phyloP scores from a whole-genome alignment of 495 filamentous ascomycete species.

The Trichoderma parareesei region DNA sequence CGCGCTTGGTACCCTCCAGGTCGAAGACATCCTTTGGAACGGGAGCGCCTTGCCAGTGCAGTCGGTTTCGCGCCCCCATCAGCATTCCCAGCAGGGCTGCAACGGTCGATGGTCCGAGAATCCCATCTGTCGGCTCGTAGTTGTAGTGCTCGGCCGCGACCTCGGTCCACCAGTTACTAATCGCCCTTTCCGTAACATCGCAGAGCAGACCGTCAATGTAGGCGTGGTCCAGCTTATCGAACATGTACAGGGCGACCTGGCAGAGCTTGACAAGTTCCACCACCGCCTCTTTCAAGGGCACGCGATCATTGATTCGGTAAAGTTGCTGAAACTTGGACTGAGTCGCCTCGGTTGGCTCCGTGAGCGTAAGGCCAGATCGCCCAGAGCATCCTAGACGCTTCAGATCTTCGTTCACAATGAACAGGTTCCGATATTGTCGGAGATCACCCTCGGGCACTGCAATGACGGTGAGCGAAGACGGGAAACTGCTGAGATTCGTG shows the following conservation, averaged over 20 bases:
- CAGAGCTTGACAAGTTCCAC: slow-evolving; percentile 88
- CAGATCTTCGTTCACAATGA: slow-evolving; percentile 91
- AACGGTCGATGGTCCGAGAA: slow-evolving; percentile 86
- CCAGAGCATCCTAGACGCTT: slow-evolving; percentile 91
- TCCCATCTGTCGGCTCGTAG: slow-evolving; percentile 83
- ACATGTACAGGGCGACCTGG: slow-evolving; percentile 80
- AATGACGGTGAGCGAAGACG: slow-evolving; percentile 82
- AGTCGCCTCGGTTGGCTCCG: slow-evolving; percentile 66
- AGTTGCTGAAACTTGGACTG: slow-evolving; percentile 87
- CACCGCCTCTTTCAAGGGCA: slow-evolving; percentile 67
- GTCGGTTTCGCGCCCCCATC: slow-evolving; percentile 79
- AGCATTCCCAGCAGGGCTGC: slow-evolving; percentile 80
- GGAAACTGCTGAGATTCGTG: slow-evolving; percentile 85
- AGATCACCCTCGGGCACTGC: slow-evolving; percentile 81
- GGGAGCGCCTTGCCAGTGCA: slow-evolving; percentile 70
- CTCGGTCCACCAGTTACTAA: slow-evolving; percentile 95
- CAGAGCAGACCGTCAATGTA: slow-evolving; percentile 92
- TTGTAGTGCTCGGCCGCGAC: slow-evolving; percentile 86
- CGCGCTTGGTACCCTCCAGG: slow-evolving; percentile 67
- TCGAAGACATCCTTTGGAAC: slow-evolving; percentile 93
- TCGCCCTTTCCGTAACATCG: slow-evolving; percentile 82
- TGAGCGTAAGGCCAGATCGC: slow-evolving; percentile 72
- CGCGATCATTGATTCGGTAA: slow-evolving; percentile 76
- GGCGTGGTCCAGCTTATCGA: slow-evolving; percentile 76
- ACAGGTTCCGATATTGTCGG: slow-evolving; percentile 68